Evolutionary conservation across 2,329 filamentous ascomycete genomes (phyloP).

Genomic region (Scorias spongiosa): DNA sequence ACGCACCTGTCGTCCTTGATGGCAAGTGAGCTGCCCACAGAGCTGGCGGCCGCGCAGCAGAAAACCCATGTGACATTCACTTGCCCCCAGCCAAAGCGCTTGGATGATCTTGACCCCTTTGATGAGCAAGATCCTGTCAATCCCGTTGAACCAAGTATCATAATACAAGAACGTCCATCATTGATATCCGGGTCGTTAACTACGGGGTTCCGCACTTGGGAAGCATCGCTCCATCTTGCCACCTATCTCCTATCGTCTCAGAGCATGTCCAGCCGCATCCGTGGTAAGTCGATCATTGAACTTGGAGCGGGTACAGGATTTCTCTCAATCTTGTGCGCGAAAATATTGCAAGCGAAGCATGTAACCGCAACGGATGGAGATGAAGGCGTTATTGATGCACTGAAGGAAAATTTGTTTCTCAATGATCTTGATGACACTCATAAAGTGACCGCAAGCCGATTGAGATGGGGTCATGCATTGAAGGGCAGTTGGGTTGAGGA

Average conservation of each 20-base stretch:
- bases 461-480: slow-evolving; percentile 50
- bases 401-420: slow-evolving; percentile 53
- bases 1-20: slow-evolving; percentile 50
- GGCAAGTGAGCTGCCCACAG: slow-evolving; percentile 45
- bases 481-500: slow-evolving; percentile 43
- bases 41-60: slow-evolving; percentile 51
- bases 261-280: slow-evolving; percentile 23
- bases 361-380: slow-evolving; percentile 62
- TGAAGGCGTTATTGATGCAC: slow-evolving; percentile 51
- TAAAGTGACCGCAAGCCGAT: slow-evolving; percentile 35
- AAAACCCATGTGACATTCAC: slow-evolving; percentile 63
- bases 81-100: slow-evolving; percentile 14
- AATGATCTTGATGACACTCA: slow-evolving; percentile 44
- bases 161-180: slow-evolving; percentile 52
- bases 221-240: slow-evolving; percentile 60
- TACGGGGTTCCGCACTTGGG: slow-evolving; percentile 68
- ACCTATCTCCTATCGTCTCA: slow-evolving; percentile 43
- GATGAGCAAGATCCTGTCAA: slow-evolving; percentile 3
- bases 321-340: slow-evolving; percentile 58
- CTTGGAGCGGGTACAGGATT: slow-evolving; percentile 66
- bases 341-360: slow-evolving; percentile 42
- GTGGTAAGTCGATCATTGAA: slow-evolving; percentile 48
- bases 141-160: slow-evolving; percentile 28
- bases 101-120: not conserved
- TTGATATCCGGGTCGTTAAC: slow-evolving; percentile 57